Conservation (phyloP, 208 protist species). For the Angomonas deanei region DNA sequence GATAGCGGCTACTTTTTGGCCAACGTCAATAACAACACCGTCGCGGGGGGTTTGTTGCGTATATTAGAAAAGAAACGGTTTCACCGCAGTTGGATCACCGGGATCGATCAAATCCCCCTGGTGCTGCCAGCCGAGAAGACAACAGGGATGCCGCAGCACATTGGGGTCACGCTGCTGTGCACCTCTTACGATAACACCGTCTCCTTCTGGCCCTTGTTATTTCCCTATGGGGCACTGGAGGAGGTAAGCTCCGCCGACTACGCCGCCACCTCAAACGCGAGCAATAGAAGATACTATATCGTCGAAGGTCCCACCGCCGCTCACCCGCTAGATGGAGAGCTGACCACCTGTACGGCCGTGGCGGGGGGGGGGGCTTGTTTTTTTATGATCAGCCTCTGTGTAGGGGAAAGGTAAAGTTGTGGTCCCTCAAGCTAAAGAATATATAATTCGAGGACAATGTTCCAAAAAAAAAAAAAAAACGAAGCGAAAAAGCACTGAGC, state of each 20-base stretch:
- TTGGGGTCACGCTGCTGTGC: slow-evolving; percentile 43
- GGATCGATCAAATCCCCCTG: slow-evolving; percentile 42
- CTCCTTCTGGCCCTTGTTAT: slow-evolving; percentile 78
- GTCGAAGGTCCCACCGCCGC: slow-evolving; percentile 35
- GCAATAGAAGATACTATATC: slow-evolving; percentile 4
- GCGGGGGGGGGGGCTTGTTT: slow-evolving; percentile 63
- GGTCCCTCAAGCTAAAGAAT: slow-evolving; percentile 36
- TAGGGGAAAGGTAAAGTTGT: slow-evolving; percentile 68
- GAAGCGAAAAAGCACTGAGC: background rate
- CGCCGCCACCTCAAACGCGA: background rate
- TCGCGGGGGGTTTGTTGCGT: slow-evolving; percentile 20
- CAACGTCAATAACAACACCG: background rate
- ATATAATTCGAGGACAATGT: background rate
- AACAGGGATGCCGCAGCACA: slow-evolving; percentile 35
- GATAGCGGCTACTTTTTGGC: background rate
- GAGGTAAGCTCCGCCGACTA: background rate
- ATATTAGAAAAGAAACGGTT: slow-evolving; percentile 55
- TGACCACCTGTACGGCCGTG: slow-evolving; percentile 29
- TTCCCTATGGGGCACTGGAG: slow-evolving; percentile 5
- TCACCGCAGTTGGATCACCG: slow-evolving; percentile 72
- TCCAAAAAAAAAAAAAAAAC: background rate
- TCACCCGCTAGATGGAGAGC: slow-evolving; percentile 45
- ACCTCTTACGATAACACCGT: slow-evolving; percentile 66
- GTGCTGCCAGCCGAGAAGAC: slow-evolving; percentile 16
- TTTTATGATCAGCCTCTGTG: slow-evolving; percentile 69